Evolutionary conservation across 768 basidiomycete species (phyloP).

Genomic region (Gelatoporia subvermispora): DNA sequence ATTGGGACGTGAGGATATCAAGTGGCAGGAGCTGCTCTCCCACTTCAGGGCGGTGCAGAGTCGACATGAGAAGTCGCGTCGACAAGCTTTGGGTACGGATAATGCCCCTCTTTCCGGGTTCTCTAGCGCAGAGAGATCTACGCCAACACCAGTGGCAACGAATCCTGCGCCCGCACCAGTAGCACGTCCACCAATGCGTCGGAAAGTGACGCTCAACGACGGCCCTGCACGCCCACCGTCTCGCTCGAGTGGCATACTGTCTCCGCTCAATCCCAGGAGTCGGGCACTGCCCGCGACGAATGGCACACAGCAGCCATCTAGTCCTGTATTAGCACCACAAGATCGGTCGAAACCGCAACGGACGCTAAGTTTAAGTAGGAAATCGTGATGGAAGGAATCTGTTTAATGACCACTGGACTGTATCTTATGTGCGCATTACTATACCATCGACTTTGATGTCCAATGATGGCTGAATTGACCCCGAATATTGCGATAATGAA

Average conservation of each 20-base stretch:
- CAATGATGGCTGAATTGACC: too few relatives aligned
- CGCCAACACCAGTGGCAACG: slow-evolving; percentile 16
- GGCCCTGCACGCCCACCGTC: slow-evolving; percentile 23
- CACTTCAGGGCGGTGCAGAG: slow-evolving; percentile 91
- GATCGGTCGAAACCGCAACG: slow-evolving; percentile 35
- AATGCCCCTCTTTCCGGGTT: slow-evolving; percentile 45
- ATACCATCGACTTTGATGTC: too few relatives aligned
- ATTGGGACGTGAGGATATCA: slow-evolving; percentile 81
- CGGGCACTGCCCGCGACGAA: slow-evolving; percentile 38
- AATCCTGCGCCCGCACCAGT: slow-evolving; percentile 9
- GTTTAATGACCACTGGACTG: neutral
- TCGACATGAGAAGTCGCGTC: slow-evolving; percentile 87
- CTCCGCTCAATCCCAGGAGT: slow-evolving; percentile 71
- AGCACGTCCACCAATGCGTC: slow-evolving; percentile 46
- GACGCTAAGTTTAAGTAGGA: slow-evolving; percentile 35
- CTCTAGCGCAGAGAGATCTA: slow-evolving; percentile 40
- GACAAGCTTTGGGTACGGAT: slow-evolving; percentile 70
- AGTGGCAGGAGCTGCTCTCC: slow-evolving; percentile 90
- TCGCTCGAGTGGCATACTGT: slow-evolving; percentile 42
- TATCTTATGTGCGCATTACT: too few relatives aligned
- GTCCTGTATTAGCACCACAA: slow-evolving; percentile 27
- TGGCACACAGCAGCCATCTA: slow-evolving; percentile 27
- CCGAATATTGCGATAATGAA: too few relatives aligned
- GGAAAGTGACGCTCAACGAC: slow-evolving; percentile 56
- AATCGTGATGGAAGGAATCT: slow-evolving; percentile 14